These are phyloP conservation scores for Ustanciosporium gigantosporum DNA, from an alignment of 1,284 basidiomycete genomes.

Conservation along the genomic window DNA sequence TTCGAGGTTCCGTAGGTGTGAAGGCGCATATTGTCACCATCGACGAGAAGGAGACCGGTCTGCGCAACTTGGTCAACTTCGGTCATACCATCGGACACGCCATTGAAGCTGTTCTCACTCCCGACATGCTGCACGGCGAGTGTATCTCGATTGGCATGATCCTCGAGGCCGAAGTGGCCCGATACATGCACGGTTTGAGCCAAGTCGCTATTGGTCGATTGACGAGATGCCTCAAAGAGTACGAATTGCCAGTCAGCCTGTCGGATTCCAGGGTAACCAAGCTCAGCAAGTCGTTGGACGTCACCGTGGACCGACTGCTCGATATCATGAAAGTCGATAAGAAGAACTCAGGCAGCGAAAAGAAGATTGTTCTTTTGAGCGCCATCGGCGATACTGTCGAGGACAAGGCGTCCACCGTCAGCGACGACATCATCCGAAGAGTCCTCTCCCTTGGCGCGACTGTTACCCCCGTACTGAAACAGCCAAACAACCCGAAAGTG, in stretches of 20 bases:
- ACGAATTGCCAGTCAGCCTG: constrained; percentile 56
- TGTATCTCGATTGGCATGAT: constrained; percentile 60
- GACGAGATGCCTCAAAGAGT: constrained; percentile 52
- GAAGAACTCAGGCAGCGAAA: constrained; percentile 85
- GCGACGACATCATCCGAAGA: constrained; percentile 56
- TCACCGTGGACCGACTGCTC: constrained; percentile 80
- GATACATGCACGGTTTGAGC: constrained; percentile 51
- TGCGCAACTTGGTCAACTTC: constrained; percentile 61
- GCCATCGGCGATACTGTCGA: constrained; percentile 91
- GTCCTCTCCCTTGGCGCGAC: constrained; percentile 69
- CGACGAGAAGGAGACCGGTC: constrained; percentile 60
- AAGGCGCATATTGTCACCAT: constrained; percentile 60
- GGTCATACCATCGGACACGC: constrained; percentile 60
- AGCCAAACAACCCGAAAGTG: constrained; percentile 63
- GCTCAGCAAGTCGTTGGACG: constrained; percentile 72
- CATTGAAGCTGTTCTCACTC: constrained; percentile 60
- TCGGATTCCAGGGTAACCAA: constrained; percentile 57
- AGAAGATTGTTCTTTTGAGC: constrained; percentile 90
- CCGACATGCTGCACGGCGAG: constrained; percentile 59
- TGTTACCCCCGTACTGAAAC: constrained; percentile 29
- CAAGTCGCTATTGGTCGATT: constrained; percentile 58
- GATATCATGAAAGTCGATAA: constrained; percentile 95
- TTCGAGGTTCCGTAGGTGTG: constrained; percentile 59
- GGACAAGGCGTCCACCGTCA: constrained; percentile 83
- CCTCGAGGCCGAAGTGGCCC: constrained; percentile 58